Conservation (phyloP, 2,329 filamentous ascomycete genomes). For the Mycosphaerelloides madeirae region DNA sequence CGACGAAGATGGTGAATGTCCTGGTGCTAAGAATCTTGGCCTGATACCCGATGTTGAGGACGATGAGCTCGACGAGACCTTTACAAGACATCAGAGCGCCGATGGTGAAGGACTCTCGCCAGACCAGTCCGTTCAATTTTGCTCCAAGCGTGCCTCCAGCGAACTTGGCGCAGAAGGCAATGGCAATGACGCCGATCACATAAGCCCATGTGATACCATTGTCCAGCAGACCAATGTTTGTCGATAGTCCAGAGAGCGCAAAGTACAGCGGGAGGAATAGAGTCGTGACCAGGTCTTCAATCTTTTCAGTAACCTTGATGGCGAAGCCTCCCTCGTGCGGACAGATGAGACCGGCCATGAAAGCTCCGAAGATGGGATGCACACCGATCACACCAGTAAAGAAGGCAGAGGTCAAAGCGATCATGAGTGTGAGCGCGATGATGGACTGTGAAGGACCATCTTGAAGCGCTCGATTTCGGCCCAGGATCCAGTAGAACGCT, state of each 20-base stretch:
- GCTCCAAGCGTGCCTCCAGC: constrained; percentile 76
- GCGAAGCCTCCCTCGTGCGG: constrained; percentile 86
- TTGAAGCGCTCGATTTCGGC: constrained; percentile 70
- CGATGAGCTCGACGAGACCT: constrained; percentile 88
- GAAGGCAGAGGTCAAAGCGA: constrained; percentile 74
- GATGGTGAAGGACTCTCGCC: constrained; percentile 85
- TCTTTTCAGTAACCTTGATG: constrained; percentile 87
- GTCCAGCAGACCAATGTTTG: constrained; percentile 78
- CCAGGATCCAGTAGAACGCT: constrained; percentile 67
- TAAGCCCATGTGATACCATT: constrained; percentile 84
- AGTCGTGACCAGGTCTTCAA: constrained; percentile 82
- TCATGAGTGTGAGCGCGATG: constrained; percentile 73
- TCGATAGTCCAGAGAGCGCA: constrained; percentile 82
- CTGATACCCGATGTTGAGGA: constrained; percentile 81
- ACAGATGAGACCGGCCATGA: constrained; percentile 82
- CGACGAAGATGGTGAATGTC: constrained; percentile 90
- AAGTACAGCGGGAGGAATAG: constrained; percentile 90
- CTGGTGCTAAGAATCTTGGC: constrained; percentile 73
- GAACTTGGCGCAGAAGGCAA: constrained; percentile 83
- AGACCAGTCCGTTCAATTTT: constrained; percentile 68
- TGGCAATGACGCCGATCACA: constrained; percentile 72
- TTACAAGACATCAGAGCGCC: constrained; percentile 95
- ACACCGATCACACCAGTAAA: constrained; percentile 89
- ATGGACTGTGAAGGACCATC: constrained; percentile 84
- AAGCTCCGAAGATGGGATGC: constrained; percentile 91